These are phyloP conservation scores for Mycena latifolia DNA, from an alignment of 768 basidiomycete genomes.

Conservation along the genomic window DNA sequence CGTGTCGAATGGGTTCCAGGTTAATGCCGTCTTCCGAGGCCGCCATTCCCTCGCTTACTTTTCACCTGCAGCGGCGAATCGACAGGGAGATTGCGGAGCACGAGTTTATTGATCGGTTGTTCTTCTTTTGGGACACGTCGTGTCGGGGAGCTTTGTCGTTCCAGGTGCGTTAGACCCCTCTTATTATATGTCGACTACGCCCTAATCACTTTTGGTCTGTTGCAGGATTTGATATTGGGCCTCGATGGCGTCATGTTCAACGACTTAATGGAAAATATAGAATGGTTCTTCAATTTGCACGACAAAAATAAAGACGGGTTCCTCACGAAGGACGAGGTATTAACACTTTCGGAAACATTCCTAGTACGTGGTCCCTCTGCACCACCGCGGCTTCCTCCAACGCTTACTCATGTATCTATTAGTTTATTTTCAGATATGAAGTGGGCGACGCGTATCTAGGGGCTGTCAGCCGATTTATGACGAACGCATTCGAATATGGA, in stretches of 20 bases:
- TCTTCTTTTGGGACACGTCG: constrained; percentile 93
- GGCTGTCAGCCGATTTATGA: constrained; percentile 96
- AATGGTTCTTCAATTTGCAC: constrained; percentile 98
- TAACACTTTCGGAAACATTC: constrained; percentile 94
- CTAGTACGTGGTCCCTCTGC: constrained; percentile 66
- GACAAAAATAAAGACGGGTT: constrained; percentile 97
- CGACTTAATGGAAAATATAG: constrained; percentile 98
- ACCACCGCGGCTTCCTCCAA: constrained; percentile 13
- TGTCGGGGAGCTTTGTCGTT: constrained; percentile 88
- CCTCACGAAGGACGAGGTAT: constrained; percentile 95
- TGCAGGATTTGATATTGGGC: constrained; percentile 88
- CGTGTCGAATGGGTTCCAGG: constrained; percentile 93
- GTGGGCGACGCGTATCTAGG: constrained; percentile 97
- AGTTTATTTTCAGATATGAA: constrained; percentile 99
- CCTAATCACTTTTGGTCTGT: constrained; percentile 11
- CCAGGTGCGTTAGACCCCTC: constrained; percentile 67
- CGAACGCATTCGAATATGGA: constrained; percentile 98
- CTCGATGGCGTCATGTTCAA: constrained; percentile 95
- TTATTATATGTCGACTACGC: background rate
- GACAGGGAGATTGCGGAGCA: constrained; percentile 95
- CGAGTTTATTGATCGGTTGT: constrained; percentile 93
- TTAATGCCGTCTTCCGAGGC: constrained; percentile 41
- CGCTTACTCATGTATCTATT: constrained; percentile 20
- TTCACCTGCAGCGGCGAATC: constrained; percentile 76
- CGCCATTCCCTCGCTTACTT: constrained; percentile 12